Conservation (phyloP, 2,329 filamentous ascomycete genomes). For the Malbranchea cinnamomea region DNA sequence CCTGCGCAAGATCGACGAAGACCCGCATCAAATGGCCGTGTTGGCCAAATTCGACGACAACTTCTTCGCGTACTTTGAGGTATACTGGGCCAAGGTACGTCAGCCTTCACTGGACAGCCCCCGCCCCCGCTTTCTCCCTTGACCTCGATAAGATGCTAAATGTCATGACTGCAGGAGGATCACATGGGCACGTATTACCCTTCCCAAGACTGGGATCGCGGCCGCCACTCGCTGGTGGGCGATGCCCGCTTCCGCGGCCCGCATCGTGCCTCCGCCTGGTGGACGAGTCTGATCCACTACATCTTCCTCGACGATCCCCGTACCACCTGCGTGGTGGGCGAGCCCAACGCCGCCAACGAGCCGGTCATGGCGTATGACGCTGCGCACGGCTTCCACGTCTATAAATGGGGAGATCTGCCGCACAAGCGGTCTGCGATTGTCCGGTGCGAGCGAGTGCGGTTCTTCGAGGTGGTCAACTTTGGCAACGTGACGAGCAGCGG, state of each 20-base stretch:
- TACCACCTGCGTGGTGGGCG: conserved; percentile 40
- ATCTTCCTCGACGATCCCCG: conserved; percentile 45
- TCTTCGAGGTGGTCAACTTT: conserved; percentile 47
- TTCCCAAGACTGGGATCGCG: conserved; percentile 42
- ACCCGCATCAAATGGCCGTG: conserved; percentile 56
- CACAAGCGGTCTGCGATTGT: conserved; percentile 57
- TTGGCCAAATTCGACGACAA: conserved; percentile 56
- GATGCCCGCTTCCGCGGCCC: conserved; percentile 40
- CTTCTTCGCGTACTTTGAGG: conserved; percentile 62
- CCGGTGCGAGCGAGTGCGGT: conserved; percentile 48
- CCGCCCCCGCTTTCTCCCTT: conserved; percentile 5
- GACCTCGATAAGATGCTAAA: conserved; percentile 4
- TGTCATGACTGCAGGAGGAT: conserved; percentile 32
- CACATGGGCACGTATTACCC: conserved; percentile 45
- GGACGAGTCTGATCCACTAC: conserved; percentile 42
- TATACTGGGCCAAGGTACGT: conserved; percentile 57
- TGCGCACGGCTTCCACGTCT: conserved; percentile 55
- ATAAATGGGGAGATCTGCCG: conserved; percentile 57
- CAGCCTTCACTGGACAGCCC: conserved; percentile 3
- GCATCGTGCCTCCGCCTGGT: conserved; percentile 43
- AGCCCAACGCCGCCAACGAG: conserved; percentile 56
- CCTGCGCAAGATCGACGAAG: conserved; percentile 50
- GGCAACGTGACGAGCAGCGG: conserved; percentile 13
- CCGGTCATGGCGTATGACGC: conserved; percentile 61
- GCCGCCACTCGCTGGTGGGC: conserved; percentile 45